Evolutionary conservation across 495 filamentous ascomycete genomes (phyloP).

Genomic region (Tuber calosporum): DNA sequence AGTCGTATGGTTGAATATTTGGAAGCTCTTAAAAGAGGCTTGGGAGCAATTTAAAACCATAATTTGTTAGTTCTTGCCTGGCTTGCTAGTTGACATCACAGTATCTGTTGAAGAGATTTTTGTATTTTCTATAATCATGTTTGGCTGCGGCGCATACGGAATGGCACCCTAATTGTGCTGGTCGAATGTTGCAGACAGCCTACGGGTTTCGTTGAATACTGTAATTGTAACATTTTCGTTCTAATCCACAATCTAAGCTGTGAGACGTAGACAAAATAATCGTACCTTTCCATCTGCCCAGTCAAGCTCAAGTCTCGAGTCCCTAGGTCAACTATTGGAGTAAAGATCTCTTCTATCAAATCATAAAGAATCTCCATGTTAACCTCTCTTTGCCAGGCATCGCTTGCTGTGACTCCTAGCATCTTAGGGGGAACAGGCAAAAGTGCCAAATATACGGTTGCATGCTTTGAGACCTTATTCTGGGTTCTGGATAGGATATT

Average conservation of each 20-base stretch:
- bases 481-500: too few relatives aligned
- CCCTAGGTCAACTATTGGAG: not conserved
- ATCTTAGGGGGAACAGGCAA: too few relatives aligned
- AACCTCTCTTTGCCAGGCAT: not conserved
- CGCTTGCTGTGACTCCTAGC: not conserved
- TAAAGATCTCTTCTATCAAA: not conserved
- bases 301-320: not conserved
- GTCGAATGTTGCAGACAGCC: not conserved
- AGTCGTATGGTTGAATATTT: not conserved
- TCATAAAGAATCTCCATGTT: not conserved
- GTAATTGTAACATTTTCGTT: not conserved
- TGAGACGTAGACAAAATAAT: not conserved
- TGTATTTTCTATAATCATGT: too few relatives aligned
- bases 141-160: not conserved
- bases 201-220: constrained; percentile 3
- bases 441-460: not conserved
- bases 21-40: not conserved
- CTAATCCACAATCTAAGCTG: constrained; percentile 7
- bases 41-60: too few relatives aligned
- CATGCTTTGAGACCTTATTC: not conserved
- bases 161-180: not conserved
- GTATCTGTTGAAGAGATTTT: too few relatives aligned
- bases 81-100: not conserved
- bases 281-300: not conserved
- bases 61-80: not conserved